Evolutionary conservation across 768 basidiomycete species (phyloP).

Genomic region (Mycena floridula): DNA sequence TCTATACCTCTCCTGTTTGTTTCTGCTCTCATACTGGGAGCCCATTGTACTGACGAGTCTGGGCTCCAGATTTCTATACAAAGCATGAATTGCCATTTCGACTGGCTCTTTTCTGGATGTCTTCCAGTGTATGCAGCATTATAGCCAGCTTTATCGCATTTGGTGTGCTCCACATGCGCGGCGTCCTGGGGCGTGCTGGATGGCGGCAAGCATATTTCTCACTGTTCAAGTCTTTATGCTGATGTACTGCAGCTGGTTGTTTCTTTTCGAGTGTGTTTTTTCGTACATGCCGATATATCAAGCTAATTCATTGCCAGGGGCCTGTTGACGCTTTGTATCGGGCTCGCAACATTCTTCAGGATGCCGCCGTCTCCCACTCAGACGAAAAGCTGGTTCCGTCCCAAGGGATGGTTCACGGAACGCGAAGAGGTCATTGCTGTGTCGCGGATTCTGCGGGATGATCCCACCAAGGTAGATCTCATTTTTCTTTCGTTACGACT

Average conservation of each 20-base stretch:
- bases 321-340: constrained; percentile 45
- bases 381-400: constrained; percentile 50
- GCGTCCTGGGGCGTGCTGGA: constrained; percentile 43
- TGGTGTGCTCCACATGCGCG: constrained; percentile 56
- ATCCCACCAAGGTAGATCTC: constrained; percentile 44
- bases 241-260: constrained; percentile 41
- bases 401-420: constrained; percentile 59
- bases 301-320: constrained; percentile 21
- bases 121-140: constrained; percentile 38
- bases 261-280: constrained; percentile 41
- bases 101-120: constrained; percentile 51
- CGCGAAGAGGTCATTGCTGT: constrained; percentile 58
- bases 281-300: not conserved
- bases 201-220: constrained; percentile 33
- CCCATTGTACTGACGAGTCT: constrained; percentile 3
- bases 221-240: not conserved
- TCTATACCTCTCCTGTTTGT: constrained; percentile 53
- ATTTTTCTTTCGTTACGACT: not conserved
- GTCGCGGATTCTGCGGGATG: constrained; percentile 54
- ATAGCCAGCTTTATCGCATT: constrained; percentile 51
- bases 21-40: not conserved
- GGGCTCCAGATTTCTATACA: constrained; percentile 46
- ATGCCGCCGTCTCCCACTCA: constrained; percentile 60
- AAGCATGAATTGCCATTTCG: constrained; percentile 53
- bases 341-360: constrained; percentile 47